Evolutionary conservation across 202 grass and related monocot genomes (phyloP), one percentile per base, ranked within the genome.

Genomic region (Panicum virgatum): DNA sequence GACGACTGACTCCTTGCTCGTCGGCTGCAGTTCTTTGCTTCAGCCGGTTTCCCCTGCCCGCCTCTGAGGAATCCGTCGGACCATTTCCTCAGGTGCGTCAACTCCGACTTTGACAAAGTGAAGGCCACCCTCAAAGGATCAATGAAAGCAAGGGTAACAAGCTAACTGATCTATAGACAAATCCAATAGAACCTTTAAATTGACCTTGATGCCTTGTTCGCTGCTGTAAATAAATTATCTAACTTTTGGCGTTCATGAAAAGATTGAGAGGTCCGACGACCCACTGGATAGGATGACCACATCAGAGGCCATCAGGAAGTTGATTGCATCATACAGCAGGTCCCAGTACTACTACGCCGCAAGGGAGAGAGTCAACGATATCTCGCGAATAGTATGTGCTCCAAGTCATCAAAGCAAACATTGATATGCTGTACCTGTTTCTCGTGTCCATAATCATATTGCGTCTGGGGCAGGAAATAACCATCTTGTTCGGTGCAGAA

Each of bases 41-140:
- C 87, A 86, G 75, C 32, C 27, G 94, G 94, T 26, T 97, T 97
- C 80, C 94, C 94, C 7, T 97, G 94, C 77, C 92, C 94, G 5
- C 79, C 89, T 13, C 71, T 94, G 77, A 84, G 94, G 50, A 97
- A 97, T n/a, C 94, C 94, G 6, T 94, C 94, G 1, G 94, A 97
- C 48, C 92, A 97, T 83, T 97, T 97, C 88, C 86, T 97, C 56
- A 83, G 90, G 81, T 97, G 94, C 66, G 84, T 97, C 53, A 97
- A 97, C 66, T 94, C 94, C 1, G 94, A 97, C 54, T 97, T 97
- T 43, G 94, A 97, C 86, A 97, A 97, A 88, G 94, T 97, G 37
- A 97, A 97, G 83, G 92, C 87, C 81, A 97, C 94, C 75, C 88
- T 97, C 30, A 97, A 94, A 80, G 94, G 92, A 56, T 97, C 94